phyloP scores from a whole-genome alignment of 345 rosid genomes.

The Adansonia digitata region DNA sequence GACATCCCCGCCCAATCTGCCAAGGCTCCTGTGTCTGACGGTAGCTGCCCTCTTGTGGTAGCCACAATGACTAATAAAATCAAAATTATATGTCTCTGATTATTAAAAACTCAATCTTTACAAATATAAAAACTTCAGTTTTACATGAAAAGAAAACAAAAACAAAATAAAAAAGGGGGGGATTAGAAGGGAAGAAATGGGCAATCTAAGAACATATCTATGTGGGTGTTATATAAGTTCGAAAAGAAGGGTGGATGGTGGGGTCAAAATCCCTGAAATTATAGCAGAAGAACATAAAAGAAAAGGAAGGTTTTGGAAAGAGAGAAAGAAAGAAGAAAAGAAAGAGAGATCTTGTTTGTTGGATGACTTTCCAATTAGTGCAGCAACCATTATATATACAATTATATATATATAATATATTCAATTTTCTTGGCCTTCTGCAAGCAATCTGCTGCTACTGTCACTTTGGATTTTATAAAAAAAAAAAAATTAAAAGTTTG shows the following conservation, averaged over 20 bases:
- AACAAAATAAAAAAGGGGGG: not conserved
- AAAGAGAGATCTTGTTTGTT: not conserved
- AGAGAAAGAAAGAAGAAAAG: not conserved
- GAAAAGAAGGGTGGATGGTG: conserved; percentile 5
- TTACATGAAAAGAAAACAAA: not conserved
- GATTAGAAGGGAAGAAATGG: not conserved
- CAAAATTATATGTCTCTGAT: not conserved
- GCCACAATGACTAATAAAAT: conserved; percentile 71
- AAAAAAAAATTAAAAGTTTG: not conserved
- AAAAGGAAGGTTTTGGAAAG: conserved; percentile 4
- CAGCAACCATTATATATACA: too few relatives aligned
- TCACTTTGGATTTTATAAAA: too few relatives aligned
- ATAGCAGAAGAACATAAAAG: conserved; percentile 17
- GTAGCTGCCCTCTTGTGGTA: conserved; percentile 80
- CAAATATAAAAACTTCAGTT: not conserved
- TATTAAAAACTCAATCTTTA: not conserved
- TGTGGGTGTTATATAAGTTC: conserved; percentile 30
- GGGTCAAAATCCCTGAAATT: conserved; percentile 31
- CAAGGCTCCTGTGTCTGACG: conserved; percentile 88
- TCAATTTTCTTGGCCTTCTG: too few relatives aligned
- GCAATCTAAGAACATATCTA: conserved; percentile 24
- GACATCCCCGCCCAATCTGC: conserved; percentile 82
- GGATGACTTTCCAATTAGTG: too few relatives aligned
- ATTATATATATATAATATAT: too few relatives aligned
- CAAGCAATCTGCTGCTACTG: not conserved